Base-by-base conservation (phyloP, 1,284 basidiomycete genomes). In the Cryptococcus depauperatus region DNA sequence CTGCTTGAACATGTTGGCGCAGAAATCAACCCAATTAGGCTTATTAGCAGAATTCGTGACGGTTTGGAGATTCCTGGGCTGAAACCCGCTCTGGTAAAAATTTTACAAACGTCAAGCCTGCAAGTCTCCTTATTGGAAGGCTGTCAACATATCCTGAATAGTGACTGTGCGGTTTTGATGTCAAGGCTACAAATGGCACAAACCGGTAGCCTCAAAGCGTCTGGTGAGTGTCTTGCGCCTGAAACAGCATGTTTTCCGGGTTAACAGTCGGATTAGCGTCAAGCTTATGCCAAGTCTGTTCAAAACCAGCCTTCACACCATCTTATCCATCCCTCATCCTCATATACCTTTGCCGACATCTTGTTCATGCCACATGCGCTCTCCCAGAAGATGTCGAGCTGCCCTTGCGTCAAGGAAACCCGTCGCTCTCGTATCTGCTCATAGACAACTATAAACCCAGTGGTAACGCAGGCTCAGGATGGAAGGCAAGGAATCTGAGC, bases 51-150 rank as follows among this genome's bases (percentile, higher is more conserved):
- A 11, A 97, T 99, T 72, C 85, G 85, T 73, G 88, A 96, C 56
- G 93, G 95, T 0, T 76, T 98, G 7, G 88, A 95, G 69, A 97
- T 99, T 33, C 89, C 89, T 0, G 93, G 92, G 0, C 76, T 99
- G 46, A 92, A 95, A 65, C 81, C 84, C 43, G 90, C 92, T 0
- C 73, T 98, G 25, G 91, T 97, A 73, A 97, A 95, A 76, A 96
- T 98, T 46, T 70, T 99, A 42, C 89, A 92, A 51, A 91, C 96
- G 59, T 96, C 93, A 63, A 89, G 95, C 58, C 72, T 97, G 4
- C 78, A 79, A 61, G 72, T 74, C 13, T 90, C 86, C 1, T 70
- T 96, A 4, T 74, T 95, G 37, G 88, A 93, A 57, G 91, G 91
- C 1, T 93, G 90, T 62, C 83, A 88, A 67, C 81, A 79, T 2